Conservation (phyloP, 495 filamentous ascomycete species). For the Neurospora tetraspora region DNA sequence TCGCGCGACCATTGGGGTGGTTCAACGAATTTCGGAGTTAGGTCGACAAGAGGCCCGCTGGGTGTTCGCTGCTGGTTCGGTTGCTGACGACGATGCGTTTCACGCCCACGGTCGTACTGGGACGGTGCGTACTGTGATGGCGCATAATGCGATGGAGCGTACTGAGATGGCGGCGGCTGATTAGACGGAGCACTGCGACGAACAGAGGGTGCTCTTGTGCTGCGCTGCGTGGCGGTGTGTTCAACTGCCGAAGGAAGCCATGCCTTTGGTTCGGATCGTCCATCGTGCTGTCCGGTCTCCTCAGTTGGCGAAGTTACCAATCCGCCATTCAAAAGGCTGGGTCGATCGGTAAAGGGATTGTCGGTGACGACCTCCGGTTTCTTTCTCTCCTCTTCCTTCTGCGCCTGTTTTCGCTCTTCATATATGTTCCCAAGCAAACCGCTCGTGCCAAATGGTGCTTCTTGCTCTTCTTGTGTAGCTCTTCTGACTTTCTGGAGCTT, state of each 20-base stretch:
- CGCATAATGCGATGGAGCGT: not conserved
- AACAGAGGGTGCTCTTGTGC: constrained; percentile 6
- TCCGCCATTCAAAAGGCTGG: constrained; percentile 37
- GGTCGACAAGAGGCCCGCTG: constrained; percentile 50
- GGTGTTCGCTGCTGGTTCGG: constrained; percentile 33
- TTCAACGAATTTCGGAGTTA: constrained; percentile 64
- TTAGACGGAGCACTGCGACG: constrained; percentile 8
- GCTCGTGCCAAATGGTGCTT: constrained; percentile 23
- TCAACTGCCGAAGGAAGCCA: constrained; percentile 40
- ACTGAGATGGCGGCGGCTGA: constrained; percentile 2
- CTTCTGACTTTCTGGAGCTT: not conserved
- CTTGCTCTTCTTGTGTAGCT: not conserved
- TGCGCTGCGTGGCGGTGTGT: constrained; percentile 27
- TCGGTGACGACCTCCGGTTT: constrained; percentile 5
- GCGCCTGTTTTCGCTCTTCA: constrained; percentile 27
- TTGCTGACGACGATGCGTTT: constrained; percentile 11
- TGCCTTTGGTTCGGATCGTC: constrained; percentile 14
- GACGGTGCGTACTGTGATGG: not conserved
- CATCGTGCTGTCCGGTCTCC: not conserved
- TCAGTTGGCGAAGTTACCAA: not conserved
- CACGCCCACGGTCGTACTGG: not conserved
- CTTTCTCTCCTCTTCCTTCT: constrained; percentile 10
- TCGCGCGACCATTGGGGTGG: constrained; percentile 55
- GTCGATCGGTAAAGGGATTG: constrained; percentile 38
- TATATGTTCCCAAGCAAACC: constrained; percentile 36